These are phyloP conservation scores for Eragrostis tef DNA, from an alignment of 202 grass and related monocot species.

Conservation along the genomic window DNA sequence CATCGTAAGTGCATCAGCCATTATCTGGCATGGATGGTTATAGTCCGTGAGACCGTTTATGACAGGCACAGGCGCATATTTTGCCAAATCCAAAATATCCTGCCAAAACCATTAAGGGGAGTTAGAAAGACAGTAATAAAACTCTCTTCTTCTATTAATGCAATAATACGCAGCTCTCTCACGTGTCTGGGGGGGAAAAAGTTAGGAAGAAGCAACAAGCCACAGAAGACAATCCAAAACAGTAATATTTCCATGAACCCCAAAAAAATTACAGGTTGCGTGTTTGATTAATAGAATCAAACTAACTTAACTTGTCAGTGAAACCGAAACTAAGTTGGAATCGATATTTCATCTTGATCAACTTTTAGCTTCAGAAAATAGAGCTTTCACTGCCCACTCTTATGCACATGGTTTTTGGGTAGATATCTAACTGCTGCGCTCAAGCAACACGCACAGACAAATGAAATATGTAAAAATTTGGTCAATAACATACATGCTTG, in stretches of 20 bases:
- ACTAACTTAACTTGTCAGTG: conserved; percentile 6
- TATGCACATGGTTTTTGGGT: not conserved
- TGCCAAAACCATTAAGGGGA: conserved; percentile 49
- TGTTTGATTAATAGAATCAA: conserved; percentile 35
- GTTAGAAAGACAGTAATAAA: conserved; percentile 19
- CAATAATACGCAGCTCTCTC: no score
- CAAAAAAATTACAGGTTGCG: not conserved
- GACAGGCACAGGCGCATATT: conserved; percentile 84
- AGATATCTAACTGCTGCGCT: no score
- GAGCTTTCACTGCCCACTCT: not conserved
- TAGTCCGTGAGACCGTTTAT: conserved; percentile 94
- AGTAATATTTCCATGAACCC: conserved; percentile 17
- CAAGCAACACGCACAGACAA: conserved; percentile 9
- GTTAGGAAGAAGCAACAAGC: no score
- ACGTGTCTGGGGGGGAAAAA: no score
- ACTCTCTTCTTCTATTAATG: no score
- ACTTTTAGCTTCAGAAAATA: not conserved
- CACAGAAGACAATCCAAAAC: not conserved
- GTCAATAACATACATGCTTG: conserved; percentile 4
- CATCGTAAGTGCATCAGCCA: conserved; percentile 98
- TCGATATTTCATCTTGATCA: conserved; percentile 9
- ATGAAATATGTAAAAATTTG: conserved; percentile 13
- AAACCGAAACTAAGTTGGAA: not conserved
- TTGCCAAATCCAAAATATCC: conserved; percentile 96
- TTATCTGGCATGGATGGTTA: conserved; percentile 99